Conservation (phyloP, 768 basidiomycete species). For the Trametes cinnabarina region DNA sequence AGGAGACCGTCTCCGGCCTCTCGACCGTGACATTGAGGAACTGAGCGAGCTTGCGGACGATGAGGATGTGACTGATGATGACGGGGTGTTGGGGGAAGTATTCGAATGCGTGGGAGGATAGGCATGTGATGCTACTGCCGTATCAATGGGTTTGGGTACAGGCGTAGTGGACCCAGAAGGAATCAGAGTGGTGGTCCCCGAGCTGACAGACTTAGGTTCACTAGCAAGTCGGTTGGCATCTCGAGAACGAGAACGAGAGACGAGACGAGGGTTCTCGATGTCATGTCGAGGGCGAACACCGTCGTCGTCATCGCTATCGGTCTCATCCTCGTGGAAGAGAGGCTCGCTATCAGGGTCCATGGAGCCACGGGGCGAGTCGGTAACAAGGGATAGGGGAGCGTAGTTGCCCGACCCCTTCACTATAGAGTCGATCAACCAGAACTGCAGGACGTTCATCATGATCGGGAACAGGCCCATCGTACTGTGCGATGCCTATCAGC, state of each 20-base stretch:
- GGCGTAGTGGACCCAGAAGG: conserved; percentile 28
- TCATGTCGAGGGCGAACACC: conserved; percentile 32
- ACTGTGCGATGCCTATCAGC: conserved; percentile 36
- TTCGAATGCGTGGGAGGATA: conserved; percentile 60
- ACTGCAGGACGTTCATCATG: conserved; percentile 85
- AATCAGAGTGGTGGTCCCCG: conserved; percentile 33
- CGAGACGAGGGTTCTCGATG: conserved; percentile 44
- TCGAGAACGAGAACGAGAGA: conserved; percentile 30
- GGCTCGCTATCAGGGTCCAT: conserved; percentile 55
- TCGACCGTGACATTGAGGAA: conserved; percentile 25
- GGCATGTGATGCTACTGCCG: conserved; percentile 42
- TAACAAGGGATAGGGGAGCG: conserved; percentile 37
- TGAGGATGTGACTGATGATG: conserved; percentile 35
- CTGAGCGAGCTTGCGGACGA: conserved; percentile 32
- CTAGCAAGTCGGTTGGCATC: conserved; percentile 23
- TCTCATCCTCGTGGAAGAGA: conserved; percentile 54
- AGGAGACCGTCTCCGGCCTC: conserved; percentile 23
- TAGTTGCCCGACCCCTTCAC: conserved; percentile 65
- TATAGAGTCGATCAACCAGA: conserved; percentile 93
- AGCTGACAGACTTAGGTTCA: conserved; percentile 41
- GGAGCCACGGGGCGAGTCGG: conserved; percentile 38
- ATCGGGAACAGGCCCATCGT: conserved; percentile 92
- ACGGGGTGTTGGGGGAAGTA: conserved; percentile 34
- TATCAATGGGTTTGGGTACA: conserved; percentile 25
- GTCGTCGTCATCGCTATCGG: conserved; percentile 46